These are phyloP conservation scores for Ormosia semicastrata DNA, from an alignment of 306 rosid species.

Conservation along the genomic window DNA sequence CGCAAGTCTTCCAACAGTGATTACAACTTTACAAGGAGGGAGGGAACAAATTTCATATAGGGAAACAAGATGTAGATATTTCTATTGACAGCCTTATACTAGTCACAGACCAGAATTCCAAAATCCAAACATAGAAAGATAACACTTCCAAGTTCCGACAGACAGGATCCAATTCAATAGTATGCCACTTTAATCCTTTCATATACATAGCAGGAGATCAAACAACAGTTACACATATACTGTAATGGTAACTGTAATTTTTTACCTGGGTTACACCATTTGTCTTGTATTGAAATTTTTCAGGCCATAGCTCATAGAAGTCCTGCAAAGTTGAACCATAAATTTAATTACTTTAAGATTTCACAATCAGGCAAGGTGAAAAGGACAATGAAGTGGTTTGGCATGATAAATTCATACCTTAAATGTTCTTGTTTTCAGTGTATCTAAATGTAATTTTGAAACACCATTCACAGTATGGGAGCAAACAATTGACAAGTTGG, in stretches of 20 bases:
- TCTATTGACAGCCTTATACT: background rate
- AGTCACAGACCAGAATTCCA: constrained; percentile 3
- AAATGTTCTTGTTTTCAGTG: constrained; percentile 50
- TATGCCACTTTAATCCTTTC: background rate
- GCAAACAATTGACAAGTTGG: constrained; percentile 65
- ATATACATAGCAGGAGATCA: constrained; percentile 5
- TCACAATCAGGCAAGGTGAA: constrained; percentile 21
- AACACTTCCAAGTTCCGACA: background rate
- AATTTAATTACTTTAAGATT: background rate
- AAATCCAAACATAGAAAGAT: constrained; percentile 15
- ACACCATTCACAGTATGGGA: constrained; percentile 72
- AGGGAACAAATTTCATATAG: constrained; percentile 1
- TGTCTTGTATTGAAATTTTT: constrained; percentile 72
- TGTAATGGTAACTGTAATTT: constrained; percentile 9
- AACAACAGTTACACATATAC: background rate
- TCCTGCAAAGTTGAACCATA: constrained; percentile 45
- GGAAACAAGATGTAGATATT: constrained; percentile 4
- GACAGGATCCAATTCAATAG: background rate
- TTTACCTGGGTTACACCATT: constrained; percentile 80
- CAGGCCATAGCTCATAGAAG: constrained; percentile 79
- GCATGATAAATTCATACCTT: constrained; percentile 47
- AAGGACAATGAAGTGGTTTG: constrained; percentile 13
- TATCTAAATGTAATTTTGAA: constrained; percentile 61
- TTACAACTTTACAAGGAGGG: background rate
- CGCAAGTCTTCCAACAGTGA: background rate